Evolutionary conservation across 2,329 filamentous ascomycete species (phyloP).

Genomic region (Cordyceps fumosorosea): DNA sequence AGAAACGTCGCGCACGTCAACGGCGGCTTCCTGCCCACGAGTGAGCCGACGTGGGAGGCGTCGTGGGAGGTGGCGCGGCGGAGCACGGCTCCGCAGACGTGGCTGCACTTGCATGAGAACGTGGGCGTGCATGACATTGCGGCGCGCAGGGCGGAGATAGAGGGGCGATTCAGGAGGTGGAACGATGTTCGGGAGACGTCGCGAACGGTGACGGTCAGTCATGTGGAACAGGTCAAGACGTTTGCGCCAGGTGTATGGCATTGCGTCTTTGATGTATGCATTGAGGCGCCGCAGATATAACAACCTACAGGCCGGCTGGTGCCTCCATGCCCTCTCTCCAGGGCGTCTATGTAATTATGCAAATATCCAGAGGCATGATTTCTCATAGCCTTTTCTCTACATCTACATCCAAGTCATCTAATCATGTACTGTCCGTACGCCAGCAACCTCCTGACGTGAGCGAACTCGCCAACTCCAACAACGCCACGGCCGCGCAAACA

Average conservation of each 20-base stretch:
- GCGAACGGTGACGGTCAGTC: conserved; percentile 36
- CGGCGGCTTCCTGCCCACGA: conserved; percentile 55
- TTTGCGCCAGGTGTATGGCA: conserved; percentile 65
- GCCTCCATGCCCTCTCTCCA: conserved; percentile 9
- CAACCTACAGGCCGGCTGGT: background rate
- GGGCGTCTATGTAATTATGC: conserved; percentile 9
- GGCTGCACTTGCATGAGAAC: conserved; percentile 63
- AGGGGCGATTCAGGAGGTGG: conserved; percentile 38
- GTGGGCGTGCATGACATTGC: conserved; percentile 50
- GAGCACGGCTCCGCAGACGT: conserved; percentile 29
- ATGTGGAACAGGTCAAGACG: conserved; percentile 62
- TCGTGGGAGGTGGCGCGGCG: conserved; percentile 39
- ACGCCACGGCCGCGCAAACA: background rate
- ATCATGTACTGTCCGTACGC: background rate
- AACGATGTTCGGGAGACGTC: conserved; percentile 13
- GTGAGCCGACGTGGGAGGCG: conserved; percentile 45
- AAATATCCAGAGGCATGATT: background rate
- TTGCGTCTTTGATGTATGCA: conserved; percentile 59
- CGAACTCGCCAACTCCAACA: background rate
- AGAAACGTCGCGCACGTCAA: conserved; percentile 52
- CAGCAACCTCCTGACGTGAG: background rate
- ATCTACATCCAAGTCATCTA: conserved; percentile 11
- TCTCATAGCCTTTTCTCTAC: background rate
- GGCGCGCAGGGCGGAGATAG: conserved; percentile 39
- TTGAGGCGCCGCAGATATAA: conserved; percentile 27